Evolutionary conservation across 257 asterid species (phyloP).

Genomic region (Echium plantagineum): DNA sequence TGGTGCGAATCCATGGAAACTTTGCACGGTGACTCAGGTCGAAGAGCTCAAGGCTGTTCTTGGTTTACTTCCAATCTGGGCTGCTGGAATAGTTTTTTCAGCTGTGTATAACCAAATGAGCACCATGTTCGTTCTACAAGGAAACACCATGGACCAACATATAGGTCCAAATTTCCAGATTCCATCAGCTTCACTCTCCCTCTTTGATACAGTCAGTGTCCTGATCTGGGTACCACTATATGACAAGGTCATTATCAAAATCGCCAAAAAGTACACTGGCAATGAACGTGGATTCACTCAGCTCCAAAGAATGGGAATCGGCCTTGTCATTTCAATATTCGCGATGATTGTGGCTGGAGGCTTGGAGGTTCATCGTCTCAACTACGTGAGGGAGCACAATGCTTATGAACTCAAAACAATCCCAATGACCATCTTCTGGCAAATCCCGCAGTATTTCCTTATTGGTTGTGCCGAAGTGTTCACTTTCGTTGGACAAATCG

Average conservation of each 20-base stretch:
- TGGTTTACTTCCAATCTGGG: constrained; percentile 70
- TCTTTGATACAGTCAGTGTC: constrained; percentile 72
- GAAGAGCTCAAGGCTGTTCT: constrained; percentile 69
- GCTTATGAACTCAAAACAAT: constrained; percentile 37
- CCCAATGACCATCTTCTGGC: constrained; percentile 87
- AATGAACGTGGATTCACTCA: constrained; percentile 66
- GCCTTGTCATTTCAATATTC: constrained; percentile 32
- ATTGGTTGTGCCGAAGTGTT: constrained; percentile 82
- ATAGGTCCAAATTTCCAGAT: constrained; percentile 63
- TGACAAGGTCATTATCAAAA: constrained; percentile 35
- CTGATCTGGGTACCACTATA: constrained; percentile 63
- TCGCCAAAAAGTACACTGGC: constrained; percentile 44
- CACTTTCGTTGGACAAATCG: constrained; percentile 66
- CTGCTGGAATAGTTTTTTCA: constrained; percentile 62
- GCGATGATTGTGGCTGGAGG: constrained; percentile 58
- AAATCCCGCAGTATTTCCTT: constrained; percentile 70
- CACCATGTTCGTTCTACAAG: constrained; percentile 88
- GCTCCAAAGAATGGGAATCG: constrained; percentile 77
- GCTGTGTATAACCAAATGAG: constrained; percentile 74
- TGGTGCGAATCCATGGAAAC: constrained; percentile 41
- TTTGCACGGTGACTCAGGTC: constrained; percentile 77
- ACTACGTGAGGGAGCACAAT: constrained; percentile 30
- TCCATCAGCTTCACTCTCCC: constrained; percentile 71
- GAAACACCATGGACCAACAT: constrained; percentile 59
- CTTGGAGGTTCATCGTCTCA: constrained; percentile 51